Evolutionary conservation across 2,329 filamentous ascomycete species (phyloP), one percentile per base, ranked within the genome.

Genomic region (Cladosporium colombiae): DNA sequence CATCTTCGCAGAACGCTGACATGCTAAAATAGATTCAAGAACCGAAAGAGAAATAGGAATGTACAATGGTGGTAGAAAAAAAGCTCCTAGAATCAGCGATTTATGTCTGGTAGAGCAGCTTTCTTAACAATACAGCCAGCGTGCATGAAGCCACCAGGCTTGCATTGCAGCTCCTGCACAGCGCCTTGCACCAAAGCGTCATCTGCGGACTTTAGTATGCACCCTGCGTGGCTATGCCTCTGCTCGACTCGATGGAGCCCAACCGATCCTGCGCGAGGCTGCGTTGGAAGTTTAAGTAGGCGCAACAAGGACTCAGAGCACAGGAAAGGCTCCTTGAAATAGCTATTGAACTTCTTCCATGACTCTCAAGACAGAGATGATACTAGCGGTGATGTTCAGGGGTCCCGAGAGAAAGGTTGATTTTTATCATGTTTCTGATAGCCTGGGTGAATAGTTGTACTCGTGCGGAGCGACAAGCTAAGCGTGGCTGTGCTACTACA

Each of bases 1-100:
- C 33, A 50, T 63, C 60, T 21, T 63, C 60, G 33, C 60, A 63
- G 33, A 63, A 63, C 10, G 33, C 33, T 27, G 60, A 56, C 60
- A 63, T 63, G 49, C 49, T 62, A 53, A 53, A 29, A 46, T 13
- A 49, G 25, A 49, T 18, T 21, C 33, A 46, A 59, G 23, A 23
- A 59, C 18, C 16, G 7, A 44, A 8, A n/a, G 11, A 8, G 37
- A n/a, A 44, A n/a, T 16, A 44, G 18, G 37, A 44, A 44, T n/a
- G 16, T 44, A 16, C 37, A 44, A 44, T n/a, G 37, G 18, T 16
- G 37, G 37, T 16, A 31, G 31, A 31, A 31, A n/a, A 13, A 44
- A 44, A 44, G 37, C 37, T 16, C 37, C 7, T 18, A 13, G 11
- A 44, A 6, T 31, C 37, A 44, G 37, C 37, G 18, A 44, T n/a